These are phyloP conservation scores for Beauveria australis DNA, from an alignment of 2,329 filamentous ascomycete species.

Conservation along the genomic window DNA sequence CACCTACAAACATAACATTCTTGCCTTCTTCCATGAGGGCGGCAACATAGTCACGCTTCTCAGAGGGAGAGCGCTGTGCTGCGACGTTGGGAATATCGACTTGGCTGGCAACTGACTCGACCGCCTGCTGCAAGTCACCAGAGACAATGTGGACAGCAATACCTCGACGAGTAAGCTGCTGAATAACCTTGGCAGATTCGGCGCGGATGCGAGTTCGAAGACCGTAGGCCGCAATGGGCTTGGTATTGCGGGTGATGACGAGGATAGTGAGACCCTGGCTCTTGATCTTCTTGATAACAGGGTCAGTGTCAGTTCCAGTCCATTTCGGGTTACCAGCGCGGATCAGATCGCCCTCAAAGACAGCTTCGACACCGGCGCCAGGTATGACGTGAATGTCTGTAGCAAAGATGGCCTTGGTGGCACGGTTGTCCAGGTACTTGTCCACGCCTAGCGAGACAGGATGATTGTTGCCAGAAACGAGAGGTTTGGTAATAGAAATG, in stretches of 20 bases:
- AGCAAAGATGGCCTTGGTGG: constrained; percentile 12
- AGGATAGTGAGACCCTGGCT: constrained; percentile 20
- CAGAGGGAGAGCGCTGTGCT: constrained; percentile 39
- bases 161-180: constrained; percentile 34
- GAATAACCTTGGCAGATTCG: constrained; percentile 36
- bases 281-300: constrained; percentile 16
- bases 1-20: constrained; percentile 49
- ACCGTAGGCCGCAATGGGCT: constrained; percentile 39
- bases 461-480: constrained; percentile 36
- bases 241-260: constrained; percentile 18
- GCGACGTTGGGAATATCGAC: constrained; percentile 30
- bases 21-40: constrained; percentile 24
- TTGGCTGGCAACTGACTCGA: constrained; percentile 39
- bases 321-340: constrained; percentile 39
- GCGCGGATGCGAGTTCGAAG: constrained; percentile 29
- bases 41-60: constrained; percentile 47
- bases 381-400: constrained; percentile 27
- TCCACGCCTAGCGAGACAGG: constrained; percentile 41
- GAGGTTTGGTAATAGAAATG: constrained; percentile 19
- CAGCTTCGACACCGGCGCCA: constrained; percentile 32
- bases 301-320: constrained; percentile 22
- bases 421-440: constrained; percentile 26
- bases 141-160: constrained; percentile 48
- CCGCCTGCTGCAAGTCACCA: constrained; percentile 44
- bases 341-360: constrained; percentile 20